A percentile compares a stretch with the other conserved stretches of the same genome.
Conservation (phyloP, 2,329 filamentous ascomycete genomes). For the Trichoderma endophyticum region DNA sequence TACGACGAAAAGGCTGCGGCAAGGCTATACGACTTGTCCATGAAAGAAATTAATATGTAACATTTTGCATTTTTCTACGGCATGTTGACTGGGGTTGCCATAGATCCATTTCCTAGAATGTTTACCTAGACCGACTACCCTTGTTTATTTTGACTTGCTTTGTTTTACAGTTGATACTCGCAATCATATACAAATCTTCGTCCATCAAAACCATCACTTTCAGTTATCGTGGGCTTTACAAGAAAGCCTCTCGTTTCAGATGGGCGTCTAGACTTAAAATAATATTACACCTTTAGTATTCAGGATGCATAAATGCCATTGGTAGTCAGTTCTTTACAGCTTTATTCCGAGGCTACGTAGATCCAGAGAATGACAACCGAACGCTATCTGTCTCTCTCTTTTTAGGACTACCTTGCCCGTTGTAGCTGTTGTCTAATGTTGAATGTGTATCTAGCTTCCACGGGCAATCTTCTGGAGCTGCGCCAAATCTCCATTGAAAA, state of each 20-base stretch:
- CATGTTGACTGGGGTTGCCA: not conserved
- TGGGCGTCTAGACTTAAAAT: not conserved
- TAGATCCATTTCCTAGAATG: not conserved
- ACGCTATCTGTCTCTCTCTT: not conserved
- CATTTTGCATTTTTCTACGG: not conserved
- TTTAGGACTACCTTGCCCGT: not conserved
- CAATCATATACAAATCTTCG: not conserved
- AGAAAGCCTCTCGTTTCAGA: not conserved
- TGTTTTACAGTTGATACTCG: not conserved
- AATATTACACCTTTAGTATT: not conserved
- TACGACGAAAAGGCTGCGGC: conserved; percentile 13
- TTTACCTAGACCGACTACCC: not conserved
- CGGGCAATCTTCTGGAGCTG: conserved; percentile 25
- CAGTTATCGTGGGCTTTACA: not conserved
- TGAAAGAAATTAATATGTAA: not conserved
- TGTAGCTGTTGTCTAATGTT: not conserved
- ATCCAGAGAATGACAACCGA: not conserved
- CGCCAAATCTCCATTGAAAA: conserved; percentile 24
- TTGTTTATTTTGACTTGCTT: not conserved
- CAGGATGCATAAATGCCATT: not conserved
- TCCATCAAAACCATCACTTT: not conserved
- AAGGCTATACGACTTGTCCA: conserved; percentile 14
- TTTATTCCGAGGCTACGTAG: not conserved
- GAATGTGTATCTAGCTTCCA: not conserved
- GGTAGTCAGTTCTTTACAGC: not conserved